A percentile compares a stretch with the other conserved stretches of the same genome.
Conservation (phyloP, 208 protist species). For the Chromosphaera perkinsii region DNA sequence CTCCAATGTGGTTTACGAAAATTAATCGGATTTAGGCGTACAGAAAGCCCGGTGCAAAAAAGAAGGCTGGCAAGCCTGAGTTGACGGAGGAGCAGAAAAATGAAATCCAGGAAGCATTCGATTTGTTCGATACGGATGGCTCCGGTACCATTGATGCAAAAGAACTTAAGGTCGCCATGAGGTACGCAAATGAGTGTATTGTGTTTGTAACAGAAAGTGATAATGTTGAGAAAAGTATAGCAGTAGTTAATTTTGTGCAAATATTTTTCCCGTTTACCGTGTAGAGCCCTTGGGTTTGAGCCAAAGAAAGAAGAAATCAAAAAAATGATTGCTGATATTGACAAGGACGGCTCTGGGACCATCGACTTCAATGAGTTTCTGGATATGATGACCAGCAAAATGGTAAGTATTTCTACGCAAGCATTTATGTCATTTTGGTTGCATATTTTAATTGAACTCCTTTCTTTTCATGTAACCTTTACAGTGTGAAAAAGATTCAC, state of each 20-base stretch:
- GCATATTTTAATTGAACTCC: background rate
- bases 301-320: slow-evolving; percentile 84
- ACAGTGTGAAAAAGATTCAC: slow-evolving; percentile 64
- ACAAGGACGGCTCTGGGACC: slow-evolving; percentile 66
- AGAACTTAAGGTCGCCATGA: slow-evolving; percentile 98
- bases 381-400: slow-evolving; percentile 78
- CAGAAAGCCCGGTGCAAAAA: too few relatives aligned
- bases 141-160: slow-evolving; percentile 86
- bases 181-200: too few relatives aligned
- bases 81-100: slow-evolving; percentile 95
- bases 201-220: too few relatives aligned
- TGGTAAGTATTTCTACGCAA: too few relatives aligned
- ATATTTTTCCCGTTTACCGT: too few relatives aligned
- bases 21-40: too few relatives aligned
- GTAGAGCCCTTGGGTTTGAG: slow-evolving; percentile 97
- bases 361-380: slow-evolving; percentile 75
- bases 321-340: slow-evolving; percentile 72
- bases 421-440: background rate
- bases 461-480: background rate
- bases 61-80: background rate
- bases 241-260: too few relatives aligned
- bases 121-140: slow-evolving; percentile 92
- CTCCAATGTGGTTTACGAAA: too few relatives aligned
- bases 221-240: too few relatives aligned
- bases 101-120: slow-evolving; percentile 98